Conservation (phyloP, 192 early-diverging fungal species). For the Coemansia sp. region DNA sequence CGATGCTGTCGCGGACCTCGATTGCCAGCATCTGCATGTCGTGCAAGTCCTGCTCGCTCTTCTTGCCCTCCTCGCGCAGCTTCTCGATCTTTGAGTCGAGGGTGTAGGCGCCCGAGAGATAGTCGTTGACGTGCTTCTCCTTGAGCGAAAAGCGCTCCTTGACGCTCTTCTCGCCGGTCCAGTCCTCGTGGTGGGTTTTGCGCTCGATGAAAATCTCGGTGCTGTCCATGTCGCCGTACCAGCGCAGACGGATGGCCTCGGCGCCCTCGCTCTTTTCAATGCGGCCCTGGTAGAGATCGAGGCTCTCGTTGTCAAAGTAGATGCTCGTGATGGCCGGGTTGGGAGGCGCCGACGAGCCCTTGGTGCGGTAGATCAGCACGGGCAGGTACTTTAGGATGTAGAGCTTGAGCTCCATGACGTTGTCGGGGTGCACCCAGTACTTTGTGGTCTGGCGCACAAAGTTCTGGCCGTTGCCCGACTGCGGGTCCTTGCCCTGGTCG, state of each 20-base stretch:
- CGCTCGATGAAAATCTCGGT: constrained; percentile 95
- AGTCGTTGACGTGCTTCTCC: constrained; percentile 88
- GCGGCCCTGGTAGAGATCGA: constrained; percentile 86
- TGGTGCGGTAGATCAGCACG: constrained; percentile 82
- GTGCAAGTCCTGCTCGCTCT: constrained; percentile 71
- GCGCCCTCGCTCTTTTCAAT: constrained; percentile 86
- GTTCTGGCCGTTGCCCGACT: constrained; percentile 52
- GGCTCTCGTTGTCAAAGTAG: constrained; percentile 87
- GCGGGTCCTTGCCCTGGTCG: constrained; percentile 45
- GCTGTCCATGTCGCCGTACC: constrained; percentile 89
- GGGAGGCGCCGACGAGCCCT: constrained; percentile 60
- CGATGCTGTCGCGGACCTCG: constrained; percentile 68
- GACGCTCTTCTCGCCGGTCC: constrained; percentile 84
- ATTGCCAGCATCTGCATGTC: constrained; percentile 64
- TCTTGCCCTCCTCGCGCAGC: constrained; percentile 66
- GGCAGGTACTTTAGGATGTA: constrained; percentile 87
- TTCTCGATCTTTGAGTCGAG: constrained; percentile 73
- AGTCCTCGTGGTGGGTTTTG: constrained; percentile 95
- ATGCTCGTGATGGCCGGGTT: constrained; percentile 91
- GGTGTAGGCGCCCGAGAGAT: constrained; percentile 71
- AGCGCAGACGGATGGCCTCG: constrained; percentile 85
- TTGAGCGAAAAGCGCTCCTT: constrained; percentile 92
- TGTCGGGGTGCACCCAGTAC: constrained; percentile 96
- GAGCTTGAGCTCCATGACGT: constrained; percentile 91
- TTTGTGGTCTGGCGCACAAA: constrained; percentile 86